These are phyloP conservation scores for Brassica hybrid DNA, from an alignment of 441 rosid genomes.

Conservation along the genomic window DNA sequence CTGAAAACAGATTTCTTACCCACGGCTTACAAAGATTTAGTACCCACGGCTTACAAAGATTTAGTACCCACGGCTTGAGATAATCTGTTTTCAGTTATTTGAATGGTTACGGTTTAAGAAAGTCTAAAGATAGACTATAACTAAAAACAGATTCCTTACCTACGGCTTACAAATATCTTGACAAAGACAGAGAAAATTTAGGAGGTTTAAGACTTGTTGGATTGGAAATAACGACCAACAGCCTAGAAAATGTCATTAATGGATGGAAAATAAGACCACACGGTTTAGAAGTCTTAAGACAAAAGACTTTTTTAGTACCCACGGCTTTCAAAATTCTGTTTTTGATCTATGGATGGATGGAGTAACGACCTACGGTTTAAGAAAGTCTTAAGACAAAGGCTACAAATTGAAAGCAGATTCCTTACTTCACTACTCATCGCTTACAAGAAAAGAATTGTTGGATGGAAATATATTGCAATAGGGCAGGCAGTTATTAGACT, in stretches of 20 bases:
- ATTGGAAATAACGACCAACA: not conserved
- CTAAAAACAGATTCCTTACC: not conserved
- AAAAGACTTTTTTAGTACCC: not conserved
- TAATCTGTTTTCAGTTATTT: not conserved
- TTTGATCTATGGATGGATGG: no score
- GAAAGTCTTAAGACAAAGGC: not conserved
- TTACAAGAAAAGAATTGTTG: not conserved
- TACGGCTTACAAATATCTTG: not conserved
- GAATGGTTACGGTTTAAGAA: not conserved
- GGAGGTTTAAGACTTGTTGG: not conserved
- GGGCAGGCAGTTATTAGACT: not conserved
- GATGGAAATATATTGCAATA: not conserved
- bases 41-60: not conserved
- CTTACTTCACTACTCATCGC: not conserved
- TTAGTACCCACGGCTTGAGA: not conserved
- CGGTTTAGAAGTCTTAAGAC: not conserved
- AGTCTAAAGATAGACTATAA: no score
- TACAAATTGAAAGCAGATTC: not conserved
- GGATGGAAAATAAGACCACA: not conserved
- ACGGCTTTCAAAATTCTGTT: not conserved
- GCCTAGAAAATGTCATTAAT: not conserved
- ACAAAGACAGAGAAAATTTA: not conserved
- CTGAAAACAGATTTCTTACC: no score
- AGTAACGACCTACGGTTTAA: not conserved
- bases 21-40: no score